These are phyloP conservation scores for Solanum clarkiae DNA, from an alignment of 257 asterid species.

Conservation along the genomic window DNA sequence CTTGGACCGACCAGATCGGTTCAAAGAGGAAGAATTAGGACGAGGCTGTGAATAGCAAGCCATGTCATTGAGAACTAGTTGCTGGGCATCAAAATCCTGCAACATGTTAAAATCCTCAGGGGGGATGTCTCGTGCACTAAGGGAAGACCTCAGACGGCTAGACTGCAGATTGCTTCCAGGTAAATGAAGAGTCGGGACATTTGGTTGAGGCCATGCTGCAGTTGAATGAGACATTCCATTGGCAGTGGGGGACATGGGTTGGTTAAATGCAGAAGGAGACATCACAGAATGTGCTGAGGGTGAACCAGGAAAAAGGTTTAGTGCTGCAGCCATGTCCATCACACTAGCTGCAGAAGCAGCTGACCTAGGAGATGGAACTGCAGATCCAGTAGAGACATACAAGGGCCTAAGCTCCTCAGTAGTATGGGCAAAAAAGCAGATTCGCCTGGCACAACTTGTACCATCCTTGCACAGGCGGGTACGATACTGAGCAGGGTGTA, in stretches of 20 bases:
- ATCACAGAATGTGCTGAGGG: conserved; percentile 61
- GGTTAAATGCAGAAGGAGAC: conserved; percentile 70
- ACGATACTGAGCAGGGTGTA: conserved; percentile 93
- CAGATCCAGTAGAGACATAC: conserved; percentile 85
- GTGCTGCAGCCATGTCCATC: conserved; percentile 92
- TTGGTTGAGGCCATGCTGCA: conserved; percentile 64
- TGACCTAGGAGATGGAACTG: conserved; percentile 82
- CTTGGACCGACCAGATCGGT: conserved; percentile 41
- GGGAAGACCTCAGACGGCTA: conserved; percentile 82
- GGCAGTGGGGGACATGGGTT: conserved; percentile 58
- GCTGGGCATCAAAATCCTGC: conserved; percentile 62
- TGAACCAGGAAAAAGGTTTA: conserved; percentile 68
- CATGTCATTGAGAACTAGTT: conserved; percentile 45
- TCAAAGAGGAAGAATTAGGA: conserved; percentile 40
- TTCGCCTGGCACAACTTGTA: conserved; percentile 65
- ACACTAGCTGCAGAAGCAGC: conserved; percentile 60
- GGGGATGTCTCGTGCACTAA: conserved; percentile 74
- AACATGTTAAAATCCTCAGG: conserved; percentile 37
- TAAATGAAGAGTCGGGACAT: conserved; percentile 71
- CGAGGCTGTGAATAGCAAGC: conserved; percentile 43
- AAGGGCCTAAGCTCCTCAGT: conserved; percentile 88
- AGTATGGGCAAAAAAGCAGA: conserved; percentile 86
- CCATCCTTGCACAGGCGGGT: conserved; percentile 91
- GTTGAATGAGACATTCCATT: conserved; percentile 61
- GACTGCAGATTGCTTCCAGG: conserved; percentile 90